Base-by-base conservation (phyloP, 345 rosid species). In the Eucalyptus sideroxylon region DNA sequence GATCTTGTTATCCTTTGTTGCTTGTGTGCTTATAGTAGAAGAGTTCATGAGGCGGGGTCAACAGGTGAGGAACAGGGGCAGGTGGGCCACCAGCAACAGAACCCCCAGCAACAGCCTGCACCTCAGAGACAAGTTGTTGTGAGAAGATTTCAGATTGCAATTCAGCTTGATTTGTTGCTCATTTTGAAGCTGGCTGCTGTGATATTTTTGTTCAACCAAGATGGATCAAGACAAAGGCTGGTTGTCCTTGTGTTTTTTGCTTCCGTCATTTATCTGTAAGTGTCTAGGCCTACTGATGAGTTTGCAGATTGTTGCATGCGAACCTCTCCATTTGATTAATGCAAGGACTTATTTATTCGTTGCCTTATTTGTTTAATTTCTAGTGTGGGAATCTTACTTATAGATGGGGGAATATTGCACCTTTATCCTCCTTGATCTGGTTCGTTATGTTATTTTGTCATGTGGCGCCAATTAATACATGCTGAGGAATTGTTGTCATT, bases 131-230 rank as follows among this genome's bases (percentile, higher is more conserved):
- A 93, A 89, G 97, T 95, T 45, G 96, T 92, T 69, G 98, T 93
- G 50, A 93, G 99, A 92, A 97, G 99, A 92, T 96, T 98, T 91
- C 97, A 96, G 89, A 94, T 97, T 37, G 99, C 99, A 34, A 95
- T 98, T 92, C 98, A 96, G 94, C 95, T 98, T 21, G 99, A 98
- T 91, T 93, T 96, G 89, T 92, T 96, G 88, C 99, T 97, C 60
- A 95, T 98, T 72, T 90, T 98, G 86, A 98, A 98, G 96, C 96
- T 98, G 89, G 99, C 96, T 55, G 99, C 97, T 56, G 98, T 96
- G 53, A 96, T 98, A 90, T 98, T 97, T 94, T 80, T 98, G 94
- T 95, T 98, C 95, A 95, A 96, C 94, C 99, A 96, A 95, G 99
- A 97, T 92, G 99, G 99, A 88, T 98, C 99, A 4, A 96, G 99